These are phyloP conservation scores for Phytophthora meadii DNA, from an alignment of 352 stramenopile species.

Conservation along the genomic window DNA sequence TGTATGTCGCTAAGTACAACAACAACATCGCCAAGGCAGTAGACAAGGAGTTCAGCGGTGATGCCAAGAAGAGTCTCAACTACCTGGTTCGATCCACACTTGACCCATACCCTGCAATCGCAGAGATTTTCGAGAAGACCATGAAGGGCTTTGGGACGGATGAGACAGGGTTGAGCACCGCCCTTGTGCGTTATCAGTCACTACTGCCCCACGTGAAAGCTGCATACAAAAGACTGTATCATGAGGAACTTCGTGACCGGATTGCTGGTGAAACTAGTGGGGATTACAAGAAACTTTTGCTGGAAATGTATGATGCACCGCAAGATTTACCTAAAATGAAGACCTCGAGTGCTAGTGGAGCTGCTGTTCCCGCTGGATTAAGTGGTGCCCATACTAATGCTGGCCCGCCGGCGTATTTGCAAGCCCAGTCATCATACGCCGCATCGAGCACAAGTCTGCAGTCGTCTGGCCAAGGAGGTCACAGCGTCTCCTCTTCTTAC, in stretches of 20 bases:
- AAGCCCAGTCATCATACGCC: conserved; percentile 28
- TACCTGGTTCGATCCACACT: conserved; percentile 64
- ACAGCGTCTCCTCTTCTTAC: conserved; percentile 18
- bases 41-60: conserved; percentile 84
- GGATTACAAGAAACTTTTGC: conserved; percentile 66
- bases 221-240: conserved; percentile 65
- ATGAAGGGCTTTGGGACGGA: conserved; percentile 80
- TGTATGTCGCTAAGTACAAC: conserved; percentile 82
- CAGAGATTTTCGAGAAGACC: conserved; percentile 73
- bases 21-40: conserved; percentile 82
- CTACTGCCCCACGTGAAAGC: conserved; percentile 60
- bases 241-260: conserved; percentile 64
- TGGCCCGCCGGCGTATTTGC: conserved; percentile 21
- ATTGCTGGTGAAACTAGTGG: conserved; percentile 68
- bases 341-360: conserved; percentile 18
- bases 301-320: conserved; percentile 76
- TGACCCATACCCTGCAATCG: conserved; percentile 71
- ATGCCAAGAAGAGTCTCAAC: conserved; percentile 75
- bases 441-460: conserved; percentile 13
- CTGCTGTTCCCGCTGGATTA: conserved; percentile 2
- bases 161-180: conserved; percentile 60
- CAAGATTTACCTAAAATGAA: conserved; percentile 44
- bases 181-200: conserved; percentile 67
- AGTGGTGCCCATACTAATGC: conserved; percentile 1
- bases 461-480: conserved; percentile 14